Conservation (phyloP, 805 yeast species). For the Metschnikowia chrysomelidarum region DNA sequence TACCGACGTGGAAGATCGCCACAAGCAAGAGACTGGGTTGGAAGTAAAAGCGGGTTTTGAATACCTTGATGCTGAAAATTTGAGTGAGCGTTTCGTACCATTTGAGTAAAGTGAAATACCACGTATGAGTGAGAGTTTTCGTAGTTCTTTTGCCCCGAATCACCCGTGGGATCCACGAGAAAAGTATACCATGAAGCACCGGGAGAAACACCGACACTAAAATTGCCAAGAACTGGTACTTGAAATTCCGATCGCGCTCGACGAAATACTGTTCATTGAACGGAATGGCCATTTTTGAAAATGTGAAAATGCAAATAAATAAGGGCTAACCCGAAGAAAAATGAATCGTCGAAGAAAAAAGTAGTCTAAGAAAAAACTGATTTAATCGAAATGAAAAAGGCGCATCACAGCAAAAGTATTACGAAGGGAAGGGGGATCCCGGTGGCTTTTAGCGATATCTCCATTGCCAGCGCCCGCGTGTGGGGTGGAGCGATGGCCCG, state of each 20-base stretch:
- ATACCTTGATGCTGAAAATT: constrained; percentile 23
- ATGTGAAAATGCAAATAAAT: not conserved
- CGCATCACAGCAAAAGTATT: too few relatives aligned
- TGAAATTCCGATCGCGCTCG: constrained; percentile 36
- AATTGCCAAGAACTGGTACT: constrained; percentile 37
- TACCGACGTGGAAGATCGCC: constrained; percentile 24
- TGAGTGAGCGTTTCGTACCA: constrained; percentile 29
- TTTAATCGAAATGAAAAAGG: too few relatives aligned
- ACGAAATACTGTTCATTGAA: constrained; percentile 37
- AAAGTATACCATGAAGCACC: constrained; percentile 38
- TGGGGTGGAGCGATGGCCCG: not conserved
- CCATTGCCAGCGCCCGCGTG: not conserved
- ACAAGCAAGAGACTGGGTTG: constrained; percentile 43
- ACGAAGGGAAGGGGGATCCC: too few relatives aligned
- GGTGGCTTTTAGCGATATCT: constrained; percentile 4
- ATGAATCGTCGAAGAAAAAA: not conserved
- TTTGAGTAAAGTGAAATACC: constrained; percentile 28
- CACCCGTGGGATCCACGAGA: constrained; percentile 40
- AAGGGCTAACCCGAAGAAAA: not conserved
- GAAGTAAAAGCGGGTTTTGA: constrained; percentile 23
- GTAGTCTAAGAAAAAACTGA: too few relatives aligned
- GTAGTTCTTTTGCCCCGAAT: constrained; percentile 26
- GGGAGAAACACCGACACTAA: constrained; percentile 26
- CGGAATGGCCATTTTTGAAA: constrained; percentile 26
- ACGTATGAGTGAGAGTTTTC: constrained; percentile 14